These are phyloP conservation scores for Pyrus communis DNA, from an alignment of 306 rosid genomes.

Conservation along the genomic window DNA sequence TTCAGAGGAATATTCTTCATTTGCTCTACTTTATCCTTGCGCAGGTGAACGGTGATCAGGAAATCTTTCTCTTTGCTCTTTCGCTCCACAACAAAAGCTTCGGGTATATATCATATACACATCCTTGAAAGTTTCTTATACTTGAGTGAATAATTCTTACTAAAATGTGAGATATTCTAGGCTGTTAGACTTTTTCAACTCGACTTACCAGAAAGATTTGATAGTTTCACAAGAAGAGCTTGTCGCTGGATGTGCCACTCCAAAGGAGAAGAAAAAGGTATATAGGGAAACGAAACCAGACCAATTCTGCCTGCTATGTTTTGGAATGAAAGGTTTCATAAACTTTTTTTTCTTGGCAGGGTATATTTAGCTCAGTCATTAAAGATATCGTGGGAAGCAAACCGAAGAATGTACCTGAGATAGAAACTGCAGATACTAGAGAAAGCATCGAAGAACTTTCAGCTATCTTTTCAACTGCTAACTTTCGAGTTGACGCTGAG, in stretches of 20 bases:
- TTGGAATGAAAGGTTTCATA: neutral
- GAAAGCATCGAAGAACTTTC: constrained; percentile 54
- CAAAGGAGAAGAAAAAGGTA: constrained; percentile 85
- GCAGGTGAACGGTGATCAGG: constrained; percentile 78
- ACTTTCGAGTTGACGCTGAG: constrained; percentile 39
- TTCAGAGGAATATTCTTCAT: neutral
- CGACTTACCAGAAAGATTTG: constrained; percentile 46
- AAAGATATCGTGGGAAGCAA: constrained; percentile 73
- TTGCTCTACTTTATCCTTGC: constrained; percentile 1
- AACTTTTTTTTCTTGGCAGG: constrained; percentile 28
- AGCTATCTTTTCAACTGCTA: constrained; percentile 45
- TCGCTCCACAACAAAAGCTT: constrained; percentile 45
- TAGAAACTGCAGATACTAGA: constrained; percentile 50
- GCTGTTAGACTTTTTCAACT: constrained; percentile 49
- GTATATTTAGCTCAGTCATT: constrained; percentile 66
- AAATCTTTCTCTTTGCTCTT: constrained; percentile 52
- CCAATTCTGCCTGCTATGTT: neutral
- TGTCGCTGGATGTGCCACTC: constrained; percentile 18
- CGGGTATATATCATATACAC: constrained; percentile 40
- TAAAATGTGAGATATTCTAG: constrained; percentile 26
- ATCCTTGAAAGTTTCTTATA: neutral
- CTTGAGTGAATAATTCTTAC: neutral
- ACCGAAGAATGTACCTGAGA: constrained; percentile 42
- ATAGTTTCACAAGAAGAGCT: constrained; percentile 35
- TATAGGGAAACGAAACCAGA: neutral